Conservation (phyloP, 768 basidiomycete species). For the Gloeopeniophorella convolvens region DNA sequence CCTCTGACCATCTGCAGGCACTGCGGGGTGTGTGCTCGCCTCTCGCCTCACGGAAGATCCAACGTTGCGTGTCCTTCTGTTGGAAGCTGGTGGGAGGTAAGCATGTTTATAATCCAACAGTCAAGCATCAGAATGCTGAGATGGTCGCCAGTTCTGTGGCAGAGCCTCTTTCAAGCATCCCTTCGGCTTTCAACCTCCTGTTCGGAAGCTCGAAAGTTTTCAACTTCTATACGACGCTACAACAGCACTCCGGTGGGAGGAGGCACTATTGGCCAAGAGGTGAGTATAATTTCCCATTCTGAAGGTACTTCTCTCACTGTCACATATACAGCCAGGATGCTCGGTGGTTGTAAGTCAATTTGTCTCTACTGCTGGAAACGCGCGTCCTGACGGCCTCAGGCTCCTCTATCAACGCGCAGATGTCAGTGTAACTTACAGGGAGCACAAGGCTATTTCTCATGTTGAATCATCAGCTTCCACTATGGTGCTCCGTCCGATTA, state of each 20-base stretch:
- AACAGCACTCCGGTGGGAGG: slow-evolving; percentile 40
- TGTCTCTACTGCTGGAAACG: neutral
- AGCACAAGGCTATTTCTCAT: neutral
- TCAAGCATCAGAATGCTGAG: neutral
- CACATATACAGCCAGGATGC: slow-evolving; percentile 44
- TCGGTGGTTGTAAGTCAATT: slow-evolving; percentile 61
- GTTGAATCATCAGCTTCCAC: slow-evolving; percentile 33
- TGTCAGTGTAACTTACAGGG: slow-evolving; percentile 26
- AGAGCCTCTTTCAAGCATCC: slow-evolving; percentile 15
- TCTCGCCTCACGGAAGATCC: slow-evolving; percentile 53
- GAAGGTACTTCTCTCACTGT: slow-evolving; percentile 3
- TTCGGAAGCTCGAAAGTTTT: slow-evolving; percentile 46
- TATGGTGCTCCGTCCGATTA: slow-evolving; percentile 63
- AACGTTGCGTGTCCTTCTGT: slow-evolving; percentile 43
- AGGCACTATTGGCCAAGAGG: slow-evolving; percentile 62
- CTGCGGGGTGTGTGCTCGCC: slow-evolving; percentile 56
- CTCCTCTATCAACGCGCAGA: slow-evolving; percentile 57
- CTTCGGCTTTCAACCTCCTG: slow-evolving; percentile 26
- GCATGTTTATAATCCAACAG: neutral
- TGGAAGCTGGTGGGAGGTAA: slow-evolving; percentile 60
- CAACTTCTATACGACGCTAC: slow-evolving; percentile 50
- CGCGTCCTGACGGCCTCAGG: slow-evolving; percentile 29
- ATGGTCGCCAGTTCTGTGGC: slow-evolving; percentile 5
- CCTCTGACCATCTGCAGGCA: slow-evolving; percentile 33
- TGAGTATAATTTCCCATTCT: slow-evolving; percentile 21